phyloP scores from a whole-genome alignment of 2,329 filamentous ascomycete genomes.

The Penicillium sp. region DNA sequence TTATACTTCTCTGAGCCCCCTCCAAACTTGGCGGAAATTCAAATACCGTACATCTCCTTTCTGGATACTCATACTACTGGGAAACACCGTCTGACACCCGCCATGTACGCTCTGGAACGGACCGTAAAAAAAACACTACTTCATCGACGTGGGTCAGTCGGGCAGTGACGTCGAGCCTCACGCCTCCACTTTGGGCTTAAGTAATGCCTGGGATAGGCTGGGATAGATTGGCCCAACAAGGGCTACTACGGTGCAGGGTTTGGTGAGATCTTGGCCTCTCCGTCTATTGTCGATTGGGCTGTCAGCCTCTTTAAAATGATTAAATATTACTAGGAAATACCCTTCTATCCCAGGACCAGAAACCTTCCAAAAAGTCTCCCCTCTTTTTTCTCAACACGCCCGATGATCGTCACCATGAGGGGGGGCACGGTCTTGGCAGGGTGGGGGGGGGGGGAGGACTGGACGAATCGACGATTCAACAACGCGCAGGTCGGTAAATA shows the following conservation, averaged over 20 bases:
- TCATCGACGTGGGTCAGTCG: not conserved
- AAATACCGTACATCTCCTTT: too few species aligned
- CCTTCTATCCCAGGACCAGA: not conserved
- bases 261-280: not conserved
- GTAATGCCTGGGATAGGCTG: not conserved
- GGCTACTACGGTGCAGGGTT: not conserved
- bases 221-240: not conserved
- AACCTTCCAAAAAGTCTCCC: not conserved
- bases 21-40: too few species aligned
- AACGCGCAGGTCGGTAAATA: constrained; percentile 3
- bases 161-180: constrained; percentile 24
- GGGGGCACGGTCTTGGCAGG: constrained; percentile 30
- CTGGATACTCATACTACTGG: too few species aligned
- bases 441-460: constrained; percentile 16
- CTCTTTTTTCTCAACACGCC: constrained; percentile 3
- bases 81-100: too few species aligned
- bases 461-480: not conserved
- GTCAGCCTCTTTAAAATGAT: not conserved
- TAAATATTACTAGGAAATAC: not conserved
- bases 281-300: not conserved
- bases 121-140: not conserved
- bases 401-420: constrained; percentile 25
- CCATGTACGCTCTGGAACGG: not conserved
- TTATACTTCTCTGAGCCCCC: not conserved
- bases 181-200: not conserved